These are phyloP conservation scores for Corylus avellana DNA, from an alignment of 306 rosid genomes.

Conservation along the genomic window DNA sequence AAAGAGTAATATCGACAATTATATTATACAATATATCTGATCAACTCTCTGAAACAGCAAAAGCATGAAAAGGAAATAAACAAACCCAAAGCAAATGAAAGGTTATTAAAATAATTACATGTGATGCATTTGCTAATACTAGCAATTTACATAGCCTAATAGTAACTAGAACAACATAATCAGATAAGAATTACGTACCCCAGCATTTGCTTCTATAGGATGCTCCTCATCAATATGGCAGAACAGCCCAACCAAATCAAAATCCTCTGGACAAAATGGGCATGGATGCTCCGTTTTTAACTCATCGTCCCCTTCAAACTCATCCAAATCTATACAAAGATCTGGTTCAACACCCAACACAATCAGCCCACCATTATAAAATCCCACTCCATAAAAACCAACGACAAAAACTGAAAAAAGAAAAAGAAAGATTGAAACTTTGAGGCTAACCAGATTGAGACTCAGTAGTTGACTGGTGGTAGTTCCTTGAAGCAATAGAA, in stretches of 20 bases:
- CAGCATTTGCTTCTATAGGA: constrained; percentile 48
- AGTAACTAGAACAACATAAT: not conserved
- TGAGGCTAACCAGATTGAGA: constrained; percentile 58
- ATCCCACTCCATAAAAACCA: constrained; percentile 2
- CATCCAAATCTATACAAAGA: constrained; percentile 61
- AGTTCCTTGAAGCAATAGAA: constrained; percentile 45
- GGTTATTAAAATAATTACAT: not conserved
- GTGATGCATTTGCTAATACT: not conserved
- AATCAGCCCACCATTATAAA: constrained; percentile 3
- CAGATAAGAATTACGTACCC: constrained; percentile 43
- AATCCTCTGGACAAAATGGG: constrained; percentile 65
- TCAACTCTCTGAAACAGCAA: not conserved
- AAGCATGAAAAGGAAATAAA: not conserved
- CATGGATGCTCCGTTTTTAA: constrained; percentile 52
- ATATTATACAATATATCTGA: not conserved
- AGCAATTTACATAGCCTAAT: not conserved
- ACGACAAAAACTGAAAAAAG: not conserved
- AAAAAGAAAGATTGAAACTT: not conserved
- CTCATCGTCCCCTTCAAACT: constrained; percentile 56
- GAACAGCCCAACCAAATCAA: constrained; percentile 62
- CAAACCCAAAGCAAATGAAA: not conserved
- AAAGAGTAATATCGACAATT: not conserved
- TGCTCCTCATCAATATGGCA: constrained; percentile 72
- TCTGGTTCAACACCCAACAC: constrained; percentile 40
- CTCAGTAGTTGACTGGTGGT: constrained; percentile 40